phyloP scores from a whole-genome alignment of 169 alveolate genomes.

The Cryptosporidium felis region DNA sequence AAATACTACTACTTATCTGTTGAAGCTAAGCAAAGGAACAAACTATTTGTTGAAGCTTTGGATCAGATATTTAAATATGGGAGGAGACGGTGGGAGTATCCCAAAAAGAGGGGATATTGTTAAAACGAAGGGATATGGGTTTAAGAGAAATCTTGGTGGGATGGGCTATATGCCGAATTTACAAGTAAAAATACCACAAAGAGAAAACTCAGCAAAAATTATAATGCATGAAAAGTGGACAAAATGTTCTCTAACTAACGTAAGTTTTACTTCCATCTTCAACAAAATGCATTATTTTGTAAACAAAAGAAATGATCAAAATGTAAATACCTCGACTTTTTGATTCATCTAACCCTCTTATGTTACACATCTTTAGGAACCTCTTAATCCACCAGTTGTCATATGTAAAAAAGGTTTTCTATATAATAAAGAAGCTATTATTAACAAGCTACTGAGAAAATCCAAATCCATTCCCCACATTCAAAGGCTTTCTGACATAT shows the following conservation, averaged over 20 bases:
- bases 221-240: conserved; percentile 79
- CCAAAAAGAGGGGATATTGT: conserved; percentile 86
- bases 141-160: conserved; percentile 86
- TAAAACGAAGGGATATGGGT: conserved; percentile 82
- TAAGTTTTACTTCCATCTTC: conserved; percentile 48
- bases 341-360: not conserved
- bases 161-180: conserved; percentile 88
- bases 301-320: not conserved
- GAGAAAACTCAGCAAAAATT: conserved; percentile 75
- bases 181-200: conserved; percentile 77
- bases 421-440: conserved; percentile 82
- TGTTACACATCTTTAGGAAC: conserved; percentile 80
- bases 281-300: not conserved
- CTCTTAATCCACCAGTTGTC: conserved; percentile 82
- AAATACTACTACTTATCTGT: too few relatives aligned
- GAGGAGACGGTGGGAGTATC: conserved; percentile 89
- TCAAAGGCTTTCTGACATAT: conserved; percentile 24
- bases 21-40: too few relatives aligned
- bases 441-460: conserved; percentile 77
- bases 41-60: too few relatives aligned
- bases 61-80: conserved; percentile 81
- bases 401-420: conserved; percentile 82
- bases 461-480: conserved; percentile 79
- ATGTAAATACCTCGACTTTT: not conserved
- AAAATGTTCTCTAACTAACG: conserved; percentile 82